phyloP scores from a whole-genome alignment of 441 rosid genomes.

The Syzygium syzygioides region DNA sequence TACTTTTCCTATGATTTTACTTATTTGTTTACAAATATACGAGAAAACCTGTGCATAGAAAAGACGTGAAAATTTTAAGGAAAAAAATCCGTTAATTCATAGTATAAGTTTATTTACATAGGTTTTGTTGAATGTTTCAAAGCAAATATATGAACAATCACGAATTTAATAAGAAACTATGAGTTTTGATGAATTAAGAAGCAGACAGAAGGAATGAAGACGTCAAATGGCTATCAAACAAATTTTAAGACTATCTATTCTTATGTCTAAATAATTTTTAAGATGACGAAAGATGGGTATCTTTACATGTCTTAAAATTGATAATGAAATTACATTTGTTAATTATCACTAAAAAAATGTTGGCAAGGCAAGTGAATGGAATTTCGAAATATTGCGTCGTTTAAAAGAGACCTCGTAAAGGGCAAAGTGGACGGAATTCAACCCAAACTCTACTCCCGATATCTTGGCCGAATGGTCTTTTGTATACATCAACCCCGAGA shows the following conservation, averaged over 20 bases:
- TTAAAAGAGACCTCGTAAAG: no score
- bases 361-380: neutral
- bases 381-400: neutral
- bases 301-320: neutral
- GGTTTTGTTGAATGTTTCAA: neutral
- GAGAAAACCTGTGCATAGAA: neutral
- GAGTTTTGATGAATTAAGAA: neutral
- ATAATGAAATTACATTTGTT: neutral
- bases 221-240: neutral
- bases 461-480: no score
- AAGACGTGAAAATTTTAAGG: neutral
- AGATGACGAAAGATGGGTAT: neutral
- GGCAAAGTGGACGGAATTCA: no score
- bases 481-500: no score
- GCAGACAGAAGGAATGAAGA: neutral
- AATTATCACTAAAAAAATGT: neutral
- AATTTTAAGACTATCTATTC: neutral
- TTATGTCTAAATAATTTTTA: neutral
- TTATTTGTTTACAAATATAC: neutral
- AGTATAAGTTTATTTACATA: neutral
- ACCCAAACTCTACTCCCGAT: no score
- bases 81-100: neutral
- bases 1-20: neutral
- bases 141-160: neutral
- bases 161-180: neutral